Conservation (phyloP, 1,284 basidiomycete genomes). For the Phellopilus nigrolimitatus region DNA sequence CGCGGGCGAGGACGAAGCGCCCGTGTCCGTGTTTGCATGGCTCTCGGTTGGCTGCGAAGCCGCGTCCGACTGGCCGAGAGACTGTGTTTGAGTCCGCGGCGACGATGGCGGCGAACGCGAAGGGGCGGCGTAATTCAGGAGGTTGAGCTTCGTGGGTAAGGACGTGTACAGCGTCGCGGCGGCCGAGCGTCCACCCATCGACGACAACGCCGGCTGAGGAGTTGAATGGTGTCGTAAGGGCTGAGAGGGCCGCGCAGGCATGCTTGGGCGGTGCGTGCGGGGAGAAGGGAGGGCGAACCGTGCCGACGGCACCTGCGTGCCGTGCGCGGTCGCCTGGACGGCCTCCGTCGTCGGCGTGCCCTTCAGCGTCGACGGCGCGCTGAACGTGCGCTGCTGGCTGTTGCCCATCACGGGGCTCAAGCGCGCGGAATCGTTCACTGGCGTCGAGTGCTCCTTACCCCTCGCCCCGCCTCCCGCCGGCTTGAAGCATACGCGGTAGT, state of each 20-base stretch:
- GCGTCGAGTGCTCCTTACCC: background rate
- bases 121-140: conserved; percentile 49
- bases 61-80: too few relatives aligned
- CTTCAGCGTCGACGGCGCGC: conserved; percentile 31
- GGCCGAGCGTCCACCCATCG: conserved; percentile 8
- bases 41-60: too few relatives aligned
- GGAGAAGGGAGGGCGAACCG: conserved; percentile 14
- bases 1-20: background rate
- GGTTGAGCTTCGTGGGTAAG: conserved; percentile 35
- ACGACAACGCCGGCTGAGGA: conserved; percentile 15
- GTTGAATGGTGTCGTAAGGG: conserved; percentile 13
- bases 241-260: conserved; percentile 7
- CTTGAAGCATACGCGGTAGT: conserved; percentile 71
- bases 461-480: conserved; percentile 21
- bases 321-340: conserved; percentile 20
- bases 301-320: conserved; percentile 8
- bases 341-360: conserved; percentile 30
- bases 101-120: conserved; percentile 28
- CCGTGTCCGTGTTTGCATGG: too few relatives aligned
- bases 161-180: conserved; percentile 13
- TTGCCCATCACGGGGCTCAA: conserved; percentile 12
- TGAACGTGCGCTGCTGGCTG: conserved; percentile 34
- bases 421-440: conserved; percentile 6
- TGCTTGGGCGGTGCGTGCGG: conserved; percentile 9
- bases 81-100: background rate